Percentiles rank a stretch among this genome's conserved stretches.
phyloP scores from a whole-genome alignment of 164 flowering plant genomes.

The Cinnamomum micranthum region DNA sequence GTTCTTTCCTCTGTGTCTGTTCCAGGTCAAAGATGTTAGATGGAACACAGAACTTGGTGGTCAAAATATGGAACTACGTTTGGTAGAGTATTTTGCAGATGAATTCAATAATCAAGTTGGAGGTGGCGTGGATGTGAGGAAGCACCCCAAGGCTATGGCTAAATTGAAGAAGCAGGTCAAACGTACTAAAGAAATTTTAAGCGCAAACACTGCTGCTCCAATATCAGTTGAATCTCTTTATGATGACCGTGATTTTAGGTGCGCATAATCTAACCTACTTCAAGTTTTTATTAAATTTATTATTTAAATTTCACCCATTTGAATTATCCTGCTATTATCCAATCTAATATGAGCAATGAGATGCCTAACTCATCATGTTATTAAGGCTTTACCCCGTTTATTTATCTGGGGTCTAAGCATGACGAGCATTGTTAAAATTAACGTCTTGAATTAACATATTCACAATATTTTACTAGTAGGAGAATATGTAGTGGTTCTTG shows the following conservation, averaged over 20 bases:
- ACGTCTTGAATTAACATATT: no score
- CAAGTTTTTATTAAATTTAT: no score
- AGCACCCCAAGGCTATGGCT: constrained; percentile 92
- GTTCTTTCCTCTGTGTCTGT: background rate
- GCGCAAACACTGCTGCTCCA: constrained; percentile 92
- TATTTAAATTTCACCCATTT: no score
- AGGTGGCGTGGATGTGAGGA: constrained; percentile 81
- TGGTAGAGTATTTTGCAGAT: constrained; percentile 94
- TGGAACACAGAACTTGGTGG: constrained; percentile 97
- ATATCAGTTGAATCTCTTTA: constrained; percentile 93
- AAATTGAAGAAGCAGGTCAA: constrained; percentile 97
- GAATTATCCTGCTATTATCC: no score
- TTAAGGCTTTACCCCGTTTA: no score
- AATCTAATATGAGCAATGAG: no score
- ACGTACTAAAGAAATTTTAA: constrained; percentile 95
- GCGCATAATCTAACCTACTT: constrained; percentile 11
- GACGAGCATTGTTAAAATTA: no score
- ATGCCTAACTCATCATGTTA: no score
- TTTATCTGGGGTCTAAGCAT: no score
- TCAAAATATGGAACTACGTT: constrained; percentile 72
- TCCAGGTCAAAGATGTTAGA: constrained; percentile 93
- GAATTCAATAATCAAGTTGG: constrained; percentile 91
- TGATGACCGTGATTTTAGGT: constrained; percentile 63
- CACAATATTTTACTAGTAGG: no score
- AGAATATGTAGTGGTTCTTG: no score